phyloP scores from a whole-genome alignment of 176 grass and related monocot species.

The Oryza officinalis region DNA sequence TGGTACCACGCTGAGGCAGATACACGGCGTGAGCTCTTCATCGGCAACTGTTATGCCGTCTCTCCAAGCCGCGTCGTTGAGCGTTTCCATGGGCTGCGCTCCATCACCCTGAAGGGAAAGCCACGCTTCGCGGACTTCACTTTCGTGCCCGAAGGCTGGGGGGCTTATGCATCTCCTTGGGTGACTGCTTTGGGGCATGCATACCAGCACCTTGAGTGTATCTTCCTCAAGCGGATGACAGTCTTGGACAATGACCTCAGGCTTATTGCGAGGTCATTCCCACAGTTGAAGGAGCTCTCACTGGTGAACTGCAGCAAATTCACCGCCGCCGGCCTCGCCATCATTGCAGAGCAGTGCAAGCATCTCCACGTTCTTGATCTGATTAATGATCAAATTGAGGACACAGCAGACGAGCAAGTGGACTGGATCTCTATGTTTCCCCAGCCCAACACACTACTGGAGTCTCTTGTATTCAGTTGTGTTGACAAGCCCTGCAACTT shows the following conservation, averaged over 20 bases:
- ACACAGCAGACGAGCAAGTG: conserved; percentile 53
- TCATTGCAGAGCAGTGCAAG: conserved; percentile 77
- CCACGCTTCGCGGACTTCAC: conserved; percentile 81
- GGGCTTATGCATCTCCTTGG: conserved; percentile 68
- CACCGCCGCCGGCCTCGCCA: conserved; percentile 76
- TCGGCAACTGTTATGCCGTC: conserved; percentile 95
- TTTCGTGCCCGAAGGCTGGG: conserved; percentile 74
- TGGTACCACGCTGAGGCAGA: conserved; percentile 85
- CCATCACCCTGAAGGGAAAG: conserved; percentile 82
- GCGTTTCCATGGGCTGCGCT: conserved; percentile 63
- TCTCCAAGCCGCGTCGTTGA: conserved; percentile 54
- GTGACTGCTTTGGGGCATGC: conserved; percentile 46
- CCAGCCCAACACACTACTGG: conserved; percentile 51
- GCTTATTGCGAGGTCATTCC: conserved; percentile 57
- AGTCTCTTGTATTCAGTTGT: conserved; percentile 70
- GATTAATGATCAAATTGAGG: conserved; percentile 69
- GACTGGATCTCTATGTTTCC: conserved; percentile 96
- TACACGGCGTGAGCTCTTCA: conserved; percentile 79
- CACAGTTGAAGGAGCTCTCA: conserved; percentile 66
- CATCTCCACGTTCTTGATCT: conserved; percentile 75
- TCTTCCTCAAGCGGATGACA: conserved; percentile 92
- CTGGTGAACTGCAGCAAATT: conserved; percentile 89
- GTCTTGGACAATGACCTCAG: conserved; percentile 68
- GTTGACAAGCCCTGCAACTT: conserved; percentile 66
- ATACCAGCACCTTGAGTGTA: conserved; percentile 63